Base-by-base conservation (phyloP, 2,329 filamentous ascomycete genomes). In the Scleromitrula shiraiana region DNA sequence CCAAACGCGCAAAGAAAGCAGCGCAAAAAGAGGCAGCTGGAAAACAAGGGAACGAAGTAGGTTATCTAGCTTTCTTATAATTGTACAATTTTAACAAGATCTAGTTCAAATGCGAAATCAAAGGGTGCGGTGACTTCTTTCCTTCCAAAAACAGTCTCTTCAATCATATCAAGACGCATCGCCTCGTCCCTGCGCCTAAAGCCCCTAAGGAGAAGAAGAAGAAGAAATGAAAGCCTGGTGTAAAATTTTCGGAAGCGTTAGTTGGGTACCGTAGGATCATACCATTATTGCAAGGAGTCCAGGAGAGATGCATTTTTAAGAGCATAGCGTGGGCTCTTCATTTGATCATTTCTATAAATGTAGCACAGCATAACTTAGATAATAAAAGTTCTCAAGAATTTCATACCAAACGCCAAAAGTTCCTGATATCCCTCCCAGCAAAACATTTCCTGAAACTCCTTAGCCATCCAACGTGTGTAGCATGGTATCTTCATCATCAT, bases 71-170 rank as follows among this genome's bases (percentile, higher is more conserved):
- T 19, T 20, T 24, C 5, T 32, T 33, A 22, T 37, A 22, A 12
- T 26, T 9, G 33, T 15, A 50, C 17, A 37, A 40, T 45, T 29
- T 45, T 56, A 20, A 55, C 24, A 15, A 40, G 6, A 19, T 22
- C 7, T 62, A 70, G 42, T 70, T 75, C 51, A 71, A 67, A 50
- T 86, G 82, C 62, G 68, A 69, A 1, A 66, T 67, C 1, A 15
- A 35, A 15, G 26, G 29, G 10, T 86, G 83, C 61, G 68, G 72
- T 37, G 72, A 71, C 10, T 65, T 64, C 0, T 86, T 85, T 56
- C 53, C 72, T 0, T 80, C 76, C 1, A 81, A 77, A 54, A 80
- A 70, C n/a, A 75, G 75, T 53, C 60, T 86, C 29, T 83, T 83
- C 59, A 67, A 74, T 51, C 82, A 86, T 64, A 68, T 85, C 44